A percentile compares a stretch with the other conserved stretches of the same genome.
Conservation (phyloP, 306 rosid species). For the Casuarina glauca region DNA sequence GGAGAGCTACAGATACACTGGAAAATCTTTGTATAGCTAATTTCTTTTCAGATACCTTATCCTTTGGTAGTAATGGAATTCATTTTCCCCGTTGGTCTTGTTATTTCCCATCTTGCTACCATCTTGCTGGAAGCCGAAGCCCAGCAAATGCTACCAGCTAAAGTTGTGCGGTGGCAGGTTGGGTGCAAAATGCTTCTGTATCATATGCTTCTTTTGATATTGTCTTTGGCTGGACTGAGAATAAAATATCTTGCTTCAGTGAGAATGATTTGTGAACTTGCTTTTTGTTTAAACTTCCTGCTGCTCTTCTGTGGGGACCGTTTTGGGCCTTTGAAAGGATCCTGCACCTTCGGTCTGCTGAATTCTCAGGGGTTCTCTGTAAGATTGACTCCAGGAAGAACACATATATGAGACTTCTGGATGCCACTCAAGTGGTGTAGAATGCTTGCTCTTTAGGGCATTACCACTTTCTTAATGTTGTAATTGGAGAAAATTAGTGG, state of each 20-base stretch:
- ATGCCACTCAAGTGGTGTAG: too few species aligned
- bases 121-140: background rate
- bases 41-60: conserved; percentile 19
- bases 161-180: background rate
- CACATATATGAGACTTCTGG: too few species aligned
- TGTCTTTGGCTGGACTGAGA: background rate
- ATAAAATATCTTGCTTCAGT: conserved; percentile 9
- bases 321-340: conserved; percentile 15
- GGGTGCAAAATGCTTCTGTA: background rate
- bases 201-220: background rate
- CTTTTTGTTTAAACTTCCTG: conserved; percentile 1
- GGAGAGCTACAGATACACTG: conserved; percentile 14
- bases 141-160: background rate
- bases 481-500: too few species aligned
- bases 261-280: background rate
- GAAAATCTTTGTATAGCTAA: conserved; percentile 13
- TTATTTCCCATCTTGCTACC: background rate
- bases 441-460: too few species aligned
- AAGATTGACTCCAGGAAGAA: background rate
- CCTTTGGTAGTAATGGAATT: background rate
- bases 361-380: conserved; percentile 32
- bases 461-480: too few species aligned
- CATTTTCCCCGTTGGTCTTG: background rate
- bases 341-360: conserved; percentile 24
- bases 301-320: conserved; percentile 19